Evolutionary conservation across 305 asterid genomes (phyloP).

Genomic region (Solanum hybrid): DNA sequence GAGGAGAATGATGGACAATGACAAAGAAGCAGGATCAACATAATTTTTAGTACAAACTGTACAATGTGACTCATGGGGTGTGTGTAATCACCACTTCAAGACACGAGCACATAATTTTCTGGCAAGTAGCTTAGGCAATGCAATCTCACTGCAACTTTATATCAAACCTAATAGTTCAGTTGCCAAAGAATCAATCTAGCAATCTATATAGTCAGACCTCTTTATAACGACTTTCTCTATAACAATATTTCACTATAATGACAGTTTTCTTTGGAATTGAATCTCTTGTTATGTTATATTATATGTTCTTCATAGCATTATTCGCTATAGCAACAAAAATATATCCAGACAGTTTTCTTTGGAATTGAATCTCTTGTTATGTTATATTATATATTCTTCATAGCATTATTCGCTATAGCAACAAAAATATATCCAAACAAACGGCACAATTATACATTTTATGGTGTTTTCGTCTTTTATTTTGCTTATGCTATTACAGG

Average conservation of each 20-base stretch:
- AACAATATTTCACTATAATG: neutral
- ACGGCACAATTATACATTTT: neutral
- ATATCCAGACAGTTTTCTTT: neutral
- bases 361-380: neutral
- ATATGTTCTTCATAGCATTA: neutral
- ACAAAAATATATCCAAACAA: neutral
- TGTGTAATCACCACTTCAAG: neutral
- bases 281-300: neutral
- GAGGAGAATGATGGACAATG: neutral
- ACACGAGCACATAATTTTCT: neutral
- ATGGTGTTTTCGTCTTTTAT: too few relatives aligned
- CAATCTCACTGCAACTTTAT: neutral
- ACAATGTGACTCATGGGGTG: neutral
- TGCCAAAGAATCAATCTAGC: neutral
- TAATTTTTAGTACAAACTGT: neutral
- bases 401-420: neutral
- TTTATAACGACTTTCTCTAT: too few relatives aligned
- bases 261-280: neutral
- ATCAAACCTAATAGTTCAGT: neutral
- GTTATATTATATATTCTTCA: neutral
- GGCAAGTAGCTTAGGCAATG: neutral
- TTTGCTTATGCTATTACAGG: too few relatives aligned
- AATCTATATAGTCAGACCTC: neutral
- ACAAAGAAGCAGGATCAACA: neutral
- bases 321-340: neutral